Evolutionary conservation across 345 rosid genomes (phyloP), one percentile per base, ranked within the genome.

Genomic region (Murraya paniculata): DNA sequence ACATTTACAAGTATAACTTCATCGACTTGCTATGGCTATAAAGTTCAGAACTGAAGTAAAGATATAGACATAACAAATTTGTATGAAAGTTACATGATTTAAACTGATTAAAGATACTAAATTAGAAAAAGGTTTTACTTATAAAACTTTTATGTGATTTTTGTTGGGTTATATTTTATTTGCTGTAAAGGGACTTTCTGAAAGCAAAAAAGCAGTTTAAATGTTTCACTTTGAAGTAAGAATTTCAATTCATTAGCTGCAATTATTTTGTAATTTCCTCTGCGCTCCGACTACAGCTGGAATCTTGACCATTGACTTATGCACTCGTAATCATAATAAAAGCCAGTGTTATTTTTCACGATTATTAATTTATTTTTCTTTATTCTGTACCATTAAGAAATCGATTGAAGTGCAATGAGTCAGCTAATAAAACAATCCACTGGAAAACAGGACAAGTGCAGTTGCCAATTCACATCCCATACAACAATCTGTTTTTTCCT

Each of bases 391-490:
- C 27, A 21, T 1, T 21, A 21, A 66, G 1, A 9, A 66, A 39
- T 33, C 35, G 9, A 66, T 19, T 28, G 24, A 19, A 22, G 30
- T 6, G 72, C 45, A 27, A 48, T 2, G 2, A 33, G 25, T 65
- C 48, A 35, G 69, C 45, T 19, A 70, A 70, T 70, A 70, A 70
- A 50, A 70, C 60, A 48, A 70, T 48, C 13, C 7, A 72, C 11
- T 22, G 13, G 60, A 21, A 19, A 72, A 21, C 30, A 9, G n/a
- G 60, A 55, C 30, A 72, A 21, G 1, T 56, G 7, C 9, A 27
- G 66, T 28, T 68, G 57, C 19, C 62, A 55, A 45, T 45, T 45
- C 4, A 24, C 21, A 33, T 55, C 62, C 16, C 27, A 33, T 27
- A 14, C 25, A 30, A 27, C 7, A 41, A 9, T 41, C 25, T 1